Evolutionary conservation across 495 filamentous ascomycete species (phyloP).

Genomic region (Penicillium paxilli): DNA sequence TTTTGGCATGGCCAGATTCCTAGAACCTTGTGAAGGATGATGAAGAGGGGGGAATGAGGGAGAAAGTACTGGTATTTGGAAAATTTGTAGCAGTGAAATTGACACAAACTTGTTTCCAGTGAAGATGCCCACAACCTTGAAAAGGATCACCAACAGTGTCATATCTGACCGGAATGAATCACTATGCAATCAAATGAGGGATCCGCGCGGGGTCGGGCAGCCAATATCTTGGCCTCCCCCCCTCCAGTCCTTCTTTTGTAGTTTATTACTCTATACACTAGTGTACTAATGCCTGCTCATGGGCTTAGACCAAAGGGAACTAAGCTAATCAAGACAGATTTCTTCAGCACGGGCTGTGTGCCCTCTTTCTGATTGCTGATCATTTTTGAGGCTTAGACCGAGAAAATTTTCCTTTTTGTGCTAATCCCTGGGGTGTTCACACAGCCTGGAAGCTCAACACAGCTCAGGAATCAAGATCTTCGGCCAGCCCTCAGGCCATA

Average conservation of each 20-base stretch:
- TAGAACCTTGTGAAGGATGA: background rate
- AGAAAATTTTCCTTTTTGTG: conserved; percentile 2
- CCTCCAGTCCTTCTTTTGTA: background rate
- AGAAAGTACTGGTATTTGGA: too few species aligned
- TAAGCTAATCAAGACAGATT: conserved; percentile 1
- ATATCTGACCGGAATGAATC: too few species aligned
- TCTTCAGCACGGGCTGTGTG: conserved; percentile 3
- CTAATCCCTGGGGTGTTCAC: background rate
- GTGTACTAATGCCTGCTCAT: background rate
- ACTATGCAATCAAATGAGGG: background rate
- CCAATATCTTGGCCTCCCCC: background rate
- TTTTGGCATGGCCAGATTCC: background rate
- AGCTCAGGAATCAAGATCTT: background rate
- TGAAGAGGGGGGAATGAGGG: background rate
- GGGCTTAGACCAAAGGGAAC: background rate
- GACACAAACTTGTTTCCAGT: too few species aligned
- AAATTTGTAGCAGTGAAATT: too few species aligned
- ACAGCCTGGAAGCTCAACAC: background rate
- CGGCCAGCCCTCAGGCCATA: too few species aligned
- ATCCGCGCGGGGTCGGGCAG: background rate
- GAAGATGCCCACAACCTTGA: too few species aligned
- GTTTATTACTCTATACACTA: background rate
- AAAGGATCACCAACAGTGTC: too few species aligned
- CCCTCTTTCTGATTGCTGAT: conserved; percentile 8
- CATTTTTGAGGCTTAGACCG: conserved; percentile 11